Percentiles rank a stretch among this genome's conserved stretches.
phyloP scores from a whole-genome alignment of 306 rosid genomes.

The Trichosanthes cucumerina region DNA sequence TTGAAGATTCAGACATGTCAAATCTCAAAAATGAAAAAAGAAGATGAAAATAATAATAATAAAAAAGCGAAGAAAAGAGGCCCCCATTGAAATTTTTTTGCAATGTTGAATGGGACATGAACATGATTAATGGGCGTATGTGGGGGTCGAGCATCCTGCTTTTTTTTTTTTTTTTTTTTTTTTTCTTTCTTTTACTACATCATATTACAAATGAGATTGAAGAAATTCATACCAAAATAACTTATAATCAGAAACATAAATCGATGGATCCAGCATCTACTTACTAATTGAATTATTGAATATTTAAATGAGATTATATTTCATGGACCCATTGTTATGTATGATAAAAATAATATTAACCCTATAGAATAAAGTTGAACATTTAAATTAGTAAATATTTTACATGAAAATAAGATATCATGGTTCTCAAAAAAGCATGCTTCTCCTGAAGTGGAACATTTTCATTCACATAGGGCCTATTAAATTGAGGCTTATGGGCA shows the following conservation, averaged over 20 bases:
- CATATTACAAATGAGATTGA: not conserved
- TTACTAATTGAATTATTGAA: not conserved
- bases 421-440: not conserved
- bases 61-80: not conserved
- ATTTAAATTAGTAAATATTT: not conserved
- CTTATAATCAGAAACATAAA: not conserved
- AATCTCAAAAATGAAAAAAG: not conserved
- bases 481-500: not conserved
- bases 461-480: not conserved
- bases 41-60: too few relatives aligned
- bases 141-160: constrained; percentile 4
- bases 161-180: not conserved
- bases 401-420: not conserved
- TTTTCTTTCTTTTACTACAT: not conserved
- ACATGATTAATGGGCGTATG: not conserved
- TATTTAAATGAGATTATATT: not conserved
- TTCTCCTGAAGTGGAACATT: not conserved
- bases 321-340: not conserved
- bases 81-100: not conserved
- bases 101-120: not conserved
- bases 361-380: not conserved
- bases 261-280: not conserved
- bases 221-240: not conserved
- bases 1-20: not conserved
- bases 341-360: not conserved